Evolutionary conservation across 116 monocot genomes (phyloP), one percentile per base, ranked within the genome.

Genomic region (Zostera marina): DNA sequence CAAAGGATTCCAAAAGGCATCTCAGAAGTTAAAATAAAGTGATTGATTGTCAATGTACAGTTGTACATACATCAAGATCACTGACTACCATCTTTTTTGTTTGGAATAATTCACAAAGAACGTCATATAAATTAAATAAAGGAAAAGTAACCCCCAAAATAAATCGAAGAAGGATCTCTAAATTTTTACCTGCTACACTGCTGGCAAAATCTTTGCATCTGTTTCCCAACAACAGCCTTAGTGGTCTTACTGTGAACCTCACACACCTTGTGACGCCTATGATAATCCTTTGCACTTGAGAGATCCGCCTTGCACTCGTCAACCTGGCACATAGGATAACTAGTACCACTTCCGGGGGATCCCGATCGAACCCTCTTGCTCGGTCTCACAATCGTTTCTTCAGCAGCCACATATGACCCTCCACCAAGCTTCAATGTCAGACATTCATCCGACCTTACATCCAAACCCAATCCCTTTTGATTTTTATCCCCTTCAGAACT

Each of bases 171-270:
- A 0, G n/a, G n/a, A 25, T 10, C 17, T 14, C 58, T 9, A 26
- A 22, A 23, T 55, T 24, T 61, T 54, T 63, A 87, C 92, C 88
- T 87, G 74, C 92, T 93, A 52, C 92, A 93, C 81, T 93, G 92
- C 48, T 93, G 92, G 68, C 92, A 93, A 68, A 93, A 93, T 59
- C 92, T 79, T 64, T 93, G 92, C 76, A 84, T 79, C 72, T 84
- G 80, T 26, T 81, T 74, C 21, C 78, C 76, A 0, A 84, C 88
- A 22, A 87, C 54, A 1, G 81, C 81, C 52, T 77, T 76, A 22
- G 74, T 78, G 15, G 77, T 76, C 73, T 93, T 93, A 63, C 88
- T 84, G 52, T 93, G 92, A 44, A 70, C 24, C 81, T 87, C 88
- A 20, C 92, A 93, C 11, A 93, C 92, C 67, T 93, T 93, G 56